Evolutionary conservation across 2,329 filamentous ascomycete species (phyloP), one percentile per base, ranked within the genome.

Genomic region (Biscogniauxia marginata): DNA sequence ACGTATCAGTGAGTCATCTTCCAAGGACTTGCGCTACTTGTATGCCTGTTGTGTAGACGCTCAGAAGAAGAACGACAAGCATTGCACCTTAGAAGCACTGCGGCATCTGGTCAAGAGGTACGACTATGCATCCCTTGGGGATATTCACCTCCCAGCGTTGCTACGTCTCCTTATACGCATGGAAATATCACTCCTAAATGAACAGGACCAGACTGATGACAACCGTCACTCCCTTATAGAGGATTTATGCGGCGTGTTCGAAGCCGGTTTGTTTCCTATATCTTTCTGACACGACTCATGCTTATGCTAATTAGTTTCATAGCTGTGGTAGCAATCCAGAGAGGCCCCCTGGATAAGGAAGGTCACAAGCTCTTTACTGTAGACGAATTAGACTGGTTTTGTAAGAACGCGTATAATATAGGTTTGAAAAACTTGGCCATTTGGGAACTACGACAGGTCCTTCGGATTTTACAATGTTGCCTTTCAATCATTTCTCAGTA

Each of bases 31-130:
- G 19, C 84, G 85, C 13, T 83, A 91, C 46, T 77, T 97, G 0
- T 91, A 93, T 61, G 89, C 91, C 1, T 96, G 92, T 64, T 84
- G 91, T 20, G 75, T 91, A 23, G 91, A 96, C 70, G 88, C 91
- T 2, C 86, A 92, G 50, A 78, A 84, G 59, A 75, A 77, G 0
- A 84, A 85, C 0, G 83, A 91, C 58, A 85, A 81, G 50, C 60
- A 75, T 0, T 84, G 87, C 60, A 83, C 86, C 1, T 74, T 87
- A 11, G 70, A 77, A 24, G 81, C 83, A 9, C 69, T 93, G 48
- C 82, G 84, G 61, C 77, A 80, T 56, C 75, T 91, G 1, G 74
- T 89, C 13, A 77, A 84, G 23, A 82, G 79, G 52, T 79, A 80
- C 56, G 76, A 84, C 21, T 76, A 78, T 51, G 72, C 67, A 47